These are phyloP conservation scores for Reutealis trisperma DNA, from an alignment of 345 rosid species.

Conservation along the genomic window DNA sequence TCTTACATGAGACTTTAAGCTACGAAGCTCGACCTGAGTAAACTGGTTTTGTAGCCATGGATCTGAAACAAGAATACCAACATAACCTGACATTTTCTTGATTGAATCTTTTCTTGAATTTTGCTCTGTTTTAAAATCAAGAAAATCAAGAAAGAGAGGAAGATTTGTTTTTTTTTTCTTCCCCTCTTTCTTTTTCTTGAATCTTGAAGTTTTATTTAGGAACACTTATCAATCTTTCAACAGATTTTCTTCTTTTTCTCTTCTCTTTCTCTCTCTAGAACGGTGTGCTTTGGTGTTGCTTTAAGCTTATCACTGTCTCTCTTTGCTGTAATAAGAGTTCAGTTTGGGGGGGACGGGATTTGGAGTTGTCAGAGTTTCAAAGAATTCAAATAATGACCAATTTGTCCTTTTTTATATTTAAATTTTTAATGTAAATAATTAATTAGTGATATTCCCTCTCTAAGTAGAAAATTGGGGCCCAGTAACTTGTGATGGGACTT, in stretches of 20 bases:
- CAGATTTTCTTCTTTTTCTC: neutral
- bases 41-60: slow-evolving; percentile 97
- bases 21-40: slow-evolving; percentile 98
- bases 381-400: slow-evolving; percentile 24
- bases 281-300: neutral
- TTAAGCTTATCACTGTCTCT: neutral
- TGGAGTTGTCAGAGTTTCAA: slow-evolving; percentile 47
- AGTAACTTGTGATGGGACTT: neutral
- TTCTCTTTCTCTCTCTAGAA: neutral
- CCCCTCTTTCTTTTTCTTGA: neutral
- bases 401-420: slow-evolving; percentile 17
- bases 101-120: neutral
- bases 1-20: slow-evolving; percentile 86
- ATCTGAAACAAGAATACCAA: slow-evolving; percentile 91
- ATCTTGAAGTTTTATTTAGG: neutral
- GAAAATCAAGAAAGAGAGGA: neutral
- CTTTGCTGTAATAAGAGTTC: neutral
- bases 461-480: neutral
- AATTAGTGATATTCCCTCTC: neutral
- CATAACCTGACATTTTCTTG: slow-evolving; percentile 74
- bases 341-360: slow-evolving; percentile 36
- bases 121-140: neutral
- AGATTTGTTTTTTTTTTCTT: neutral
- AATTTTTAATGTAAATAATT: too few species aligned
- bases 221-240: neutral